Conservation (phyloP, 306 rosid genomes). For the Rosa lucieae region DNA sequence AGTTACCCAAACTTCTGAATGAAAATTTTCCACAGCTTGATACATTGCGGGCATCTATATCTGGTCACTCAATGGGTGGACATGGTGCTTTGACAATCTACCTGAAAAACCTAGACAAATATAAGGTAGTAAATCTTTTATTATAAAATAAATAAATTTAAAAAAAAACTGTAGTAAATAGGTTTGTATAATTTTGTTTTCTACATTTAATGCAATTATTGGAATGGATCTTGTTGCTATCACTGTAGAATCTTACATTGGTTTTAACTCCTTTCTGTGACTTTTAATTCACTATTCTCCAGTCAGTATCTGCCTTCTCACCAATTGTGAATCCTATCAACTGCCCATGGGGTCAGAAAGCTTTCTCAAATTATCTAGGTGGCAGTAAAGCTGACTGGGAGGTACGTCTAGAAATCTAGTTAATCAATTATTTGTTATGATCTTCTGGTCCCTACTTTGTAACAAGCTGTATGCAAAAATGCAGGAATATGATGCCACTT, state of each 20-base stretch:
- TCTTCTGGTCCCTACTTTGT: constrained; percentile 5
- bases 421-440: background rate
- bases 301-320: constrained; percentile 91
- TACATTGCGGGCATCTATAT: constrained; percentile 73
- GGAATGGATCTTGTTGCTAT: background rate
- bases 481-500: constrained; percentile 93
- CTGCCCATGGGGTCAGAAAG: constrained; percentile 94
- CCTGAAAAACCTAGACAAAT: constrained; percentile 78
- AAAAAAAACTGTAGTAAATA: background rate
- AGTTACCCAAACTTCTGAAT: constrained; percentile 70
- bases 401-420: constrained; percentile 43
- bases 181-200: background rate
- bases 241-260: background rate
- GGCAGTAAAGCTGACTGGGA: constrained; percentile 80
- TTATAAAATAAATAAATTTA: too few species aligned
- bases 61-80: constrained; percentile 98
- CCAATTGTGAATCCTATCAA: constrained; percentile 79
- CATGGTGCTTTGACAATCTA: constrained; percentile 92
- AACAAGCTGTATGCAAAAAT: constrained; percentile 26
- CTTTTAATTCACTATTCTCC: constrained; percentile 19
- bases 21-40: constrained; percentile 82
- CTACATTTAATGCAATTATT: background rate
- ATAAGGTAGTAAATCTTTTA: constrained; percentile 53
- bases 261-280: background rate
- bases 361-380: constrained; percentile 86